These are phyloP conservation scores for Penicillium sclerotigenum DNA, from an alignment of 2,329 filamentous ascomycete species.

Conservation along the genomic window DNA sequence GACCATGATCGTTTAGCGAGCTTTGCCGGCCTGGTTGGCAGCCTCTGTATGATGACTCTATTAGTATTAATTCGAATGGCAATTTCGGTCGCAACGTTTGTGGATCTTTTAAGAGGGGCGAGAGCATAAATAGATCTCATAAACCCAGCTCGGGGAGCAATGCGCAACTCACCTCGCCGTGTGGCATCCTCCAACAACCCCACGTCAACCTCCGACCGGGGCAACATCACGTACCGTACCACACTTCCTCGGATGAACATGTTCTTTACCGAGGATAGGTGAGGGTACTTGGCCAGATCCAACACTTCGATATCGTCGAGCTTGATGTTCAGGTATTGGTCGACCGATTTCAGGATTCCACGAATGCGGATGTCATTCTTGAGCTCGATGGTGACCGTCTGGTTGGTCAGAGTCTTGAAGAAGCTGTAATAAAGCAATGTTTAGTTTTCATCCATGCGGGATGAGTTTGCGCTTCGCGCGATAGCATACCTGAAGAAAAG, in stretches of 20 bases:
- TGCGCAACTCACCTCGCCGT: constrained; percentile 63
- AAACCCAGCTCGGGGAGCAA: neutral
- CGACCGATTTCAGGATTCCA: constrained; percentile 92
- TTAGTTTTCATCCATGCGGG: neutral
- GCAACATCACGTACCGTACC: constrained; percentile 87
- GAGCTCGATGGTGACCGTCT: constrained; percentile 95
- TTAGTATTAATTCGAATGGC: constrained; percentile 9
- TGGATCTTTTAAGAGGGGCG: neutral
- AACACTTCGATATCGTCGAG: constrained; percentile 91
- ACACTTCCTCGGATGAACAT: constrained; percentile 94
- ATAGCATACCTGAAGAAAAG: constrained; percentile 51
- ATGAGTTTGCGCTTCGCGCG: neutral
- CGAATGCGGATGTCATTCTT: constrained; percentile 99
- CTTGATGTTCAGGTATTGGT: constrained; percentile 99
- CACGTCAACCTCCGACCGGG: constrained; percentile 76
- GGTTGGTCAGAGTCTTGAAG: constrained; percentile 98
- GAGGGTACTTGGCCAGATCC: constrained; percentile 91
- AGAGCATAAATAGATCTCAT: neutral
- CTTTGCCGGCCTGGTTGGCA: constrained; percentile 50
- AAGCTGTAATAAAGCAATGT: constrained; percentile 60
- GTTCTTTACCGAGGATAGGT: constrained; percentile 87
- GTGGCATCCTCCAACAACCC: constrained; percentile 87
- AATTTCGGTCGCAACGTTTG: neutral
- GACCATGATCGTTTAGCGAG: constrained; percentile 37
- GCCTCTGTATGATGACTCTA: constrained; percentile 38